Base-by-base conservation (phyloP, 1,139 yeast species). In the Debaryomycetaceae sp. region DNA sequence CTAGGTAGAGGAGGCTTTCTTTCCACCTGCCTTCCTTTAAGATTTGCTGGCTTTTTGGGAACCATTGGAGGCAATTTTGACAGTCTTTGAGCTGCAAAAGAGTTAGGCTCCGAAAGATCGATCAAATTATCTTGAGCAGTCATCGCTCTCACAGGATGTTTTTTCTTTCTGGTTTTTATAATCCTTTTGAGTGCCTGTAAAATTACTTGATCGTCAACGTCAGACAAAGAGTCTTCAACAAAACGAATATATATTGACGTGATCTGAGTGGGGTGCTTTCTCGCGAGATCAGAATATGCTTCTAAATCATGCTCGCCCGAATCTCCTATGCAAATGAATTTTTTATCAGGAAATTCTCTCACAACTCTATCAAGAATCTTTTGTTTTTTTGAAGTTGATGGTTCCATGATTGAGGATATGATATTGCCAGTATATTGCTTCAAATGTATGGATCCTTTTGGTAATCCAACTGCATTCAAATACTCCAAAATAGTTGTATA, bases 251-350 rank as follows among this genome's bases (percentile, higher is more conserved):
- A 90, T 6, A 95, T 88, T 0, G 87, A 95, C 29, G 77, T 53
- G 0, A 93, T 72, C 51, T 80, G 84, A 6, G 71, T 66, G 0
- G 96, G 95, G 55, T 69, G 81, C 29, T 62, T 54, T 35, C 68
- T 63, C 0, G 96, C 89, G 35, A 89, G 66, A 36, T 85, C 86
- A 5, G 81, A 76, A 59, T 93, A 95, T 0, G 98, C 96, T 58
- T 95, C 99, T 40, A 93, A 70, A 65, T 95, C 99, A 50, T 84
- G 84, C 60, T 95, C 99, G 1, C 99, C 98, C 1, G 97, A 85
- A 62, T 95, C 99, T 20, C 99, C 99, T 24, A 93, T 76, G 45
- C 96, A 72, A 20, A 93, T 74, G 59, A 93, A 93, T 56, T 78
- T 81, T 52, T 91, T 82, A 1, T 78, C 53, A 0, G 96, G 91